phyloP scores from a whole-genome alignment of 2,329 filamentous ascomycete genomes.

The Fusarium buharicum region DNA sequence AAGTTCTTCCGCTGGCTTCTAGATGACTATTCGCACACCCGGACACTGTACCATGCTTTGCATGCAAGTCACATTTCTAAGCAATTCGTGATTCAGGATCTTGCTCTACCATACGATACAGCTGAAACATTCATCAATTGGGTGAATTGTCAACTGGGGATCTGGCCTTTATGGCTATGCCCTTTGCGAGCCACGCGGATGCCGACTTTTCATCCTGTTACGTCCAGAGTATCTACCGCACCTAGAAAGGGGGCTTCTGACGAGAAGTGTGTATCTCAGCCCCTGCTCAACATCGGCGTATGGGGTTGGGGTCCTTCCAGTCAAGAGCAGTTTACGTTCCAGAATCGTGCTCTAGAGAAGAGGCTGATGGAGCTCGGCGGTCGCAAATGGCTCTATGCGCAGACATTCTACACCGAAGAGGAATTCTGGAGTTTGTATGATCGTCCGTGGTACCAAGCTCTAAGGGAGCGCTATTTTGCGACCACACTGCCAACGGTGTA shows the following conservation, averaged over 20 bases:
- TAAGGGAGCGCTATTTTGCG: slow-evolving; percentile 70
- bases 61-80: slow-evolving; percentile 66
- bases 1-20: slow-evolving; percentile 66
- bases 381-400: slow-evolving; percentile 84
- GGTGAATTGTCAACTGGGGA: slow-evolving; percentile 40
- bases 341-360: slow-evolving; percentile 73
- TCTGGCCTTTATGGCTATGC: slow-evolving; percentile 49
- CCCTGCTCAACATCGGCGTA: slow-evolving; percentile 69
- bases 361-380: slow-evolving; percentile 73
- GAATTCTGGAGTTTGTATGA: slow-evolving; percentile 74
- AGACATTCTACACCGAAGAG: slow-evolving; percentile 76
- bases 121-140: slow-evolving; percentile 49
- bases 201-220: slow-evolving; percentile 42
- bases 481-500: slow-evolving; percentile 69
- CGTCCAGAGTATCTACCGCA: accelerated
- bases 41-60: slow-evolving; percentile 70
- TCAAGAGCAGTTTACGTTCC: slow-evolving; percentile 63
- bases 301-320: slow-evolving; percentile 76
- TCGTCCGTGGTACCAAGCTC: slow-evolving; percentile 64
- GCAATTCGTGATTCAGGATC: slow-evolving; percentile 70
- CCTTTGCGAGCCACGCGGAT: slow-evolving; percentile 30
- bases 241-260: accelerated
- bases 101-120: slow-evolving; percentile 65
- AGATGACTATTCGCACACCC: slow-evolving; percentile 69
- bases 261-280: neutral